Conservation (phyloP, 257 asterid species). For the Echites panduratus region DNA sequence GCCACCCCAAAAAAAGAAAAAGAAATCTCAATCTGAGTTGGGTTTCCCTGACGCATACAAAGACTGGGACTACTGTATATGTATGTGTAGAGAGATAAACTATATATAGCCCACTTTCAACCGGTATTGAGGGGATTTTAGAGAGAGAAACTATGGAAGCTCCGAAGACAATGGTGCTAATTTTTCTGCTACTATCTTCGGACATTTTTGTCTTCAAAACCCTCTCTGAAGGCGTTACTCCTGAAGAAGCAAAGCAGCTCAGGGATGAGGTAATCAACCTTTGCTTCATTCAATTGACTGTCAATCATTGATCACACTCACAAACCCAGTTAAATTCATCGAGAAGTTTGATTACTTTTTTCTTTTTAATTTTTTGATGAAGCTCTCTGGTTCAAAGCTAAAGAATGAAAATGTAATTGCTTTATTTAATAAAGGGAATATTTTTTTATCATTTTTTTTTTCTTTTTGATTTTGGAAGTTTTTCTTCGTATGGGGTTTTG, state of each 20-base stretch:
- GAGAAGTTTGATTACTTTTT: neutral
- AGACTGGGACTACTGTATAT: neutral
- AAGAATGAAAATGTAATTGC: neutral
- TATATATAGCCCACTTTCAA: neutral
- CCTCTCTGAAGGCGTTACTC: slow-evolving; percentile 69
- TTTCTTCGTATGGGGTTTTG: neutral
- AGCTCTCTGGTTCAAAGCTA: neutral
- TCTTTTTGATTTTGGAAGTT: no score
- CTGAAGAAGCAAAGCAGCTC: slow-evolving; percentile 69
- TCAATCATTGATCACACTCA: slow-evolving; percentile 9
- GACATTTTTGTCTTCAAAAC: slow-evolving; percentile 33
- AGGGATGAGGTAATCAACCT: slow-evolving; percentile 70
- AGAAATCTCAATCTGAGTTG: neutral
- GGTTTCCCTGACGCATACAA: neutral
- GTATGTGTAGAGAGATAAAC: no score
- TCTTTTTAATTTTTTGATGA: neutral
- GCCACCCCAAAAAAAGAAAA: no score
- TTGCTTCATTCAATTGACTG: neutral
- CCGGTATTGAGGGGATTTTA: neutral
- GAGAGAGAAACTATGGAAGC: slow-evolving; percentile 38
- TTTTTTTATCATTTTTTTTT: neutral
- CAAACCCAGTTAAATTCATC: neutral
- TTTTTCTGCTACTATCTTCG: slow-evolving; percentile 39
- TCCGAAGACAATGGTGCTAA: slow-evolving; percentile 32
- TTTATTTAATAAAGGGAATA: neutral